Evolutionary conservation across 345 rosid genomes (phyloP), one percentile per base, ranked within the genome.

Genomic region (Salix exigua): DNA sequence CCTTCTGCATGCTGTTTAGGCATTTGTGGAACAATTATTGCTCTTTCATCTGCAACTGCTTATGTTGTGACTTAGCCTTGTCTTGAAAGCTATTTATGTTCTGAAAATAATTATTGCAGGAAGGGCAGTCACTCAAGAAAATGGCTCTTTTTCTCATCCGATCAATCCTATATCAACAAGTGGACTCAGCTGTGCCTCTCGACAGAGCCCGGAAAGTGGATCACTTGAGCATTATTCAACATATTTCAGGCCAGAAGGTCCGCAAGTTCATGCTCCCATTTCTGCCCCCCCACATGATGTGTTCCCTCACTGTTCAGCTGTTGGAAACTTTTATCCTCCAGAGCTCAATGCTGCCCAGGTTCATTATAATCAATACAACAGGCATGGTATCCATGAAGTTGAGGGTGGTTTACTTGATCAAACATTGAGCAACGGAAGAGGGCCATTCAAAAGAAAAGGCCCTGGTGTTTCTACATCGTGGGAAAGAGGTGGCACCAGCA

Each of bases 381-480:
- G 78, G 58, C 55, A 48, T 25, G 33, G 25, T 58, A 62, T 70
- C 19, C 70, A 69, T 65, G 77, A 75, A 55, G 61, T 68, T 78
- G 74, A 75, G 53, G 81, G 76, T 64, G 75, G 76, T 65, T 48
- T 40, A 1, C 50, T 69, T 38, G 80, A 75, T 78, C 70, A 63
- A 70, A 11, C 73, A 31, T 16, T 66, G 53, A 77, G 40, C 19
- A 28, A 50, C 25, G 66, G 70, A 70, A 78, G 84, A 78, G 82
- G 79, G 35, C 73, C 67, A 10, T 23, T 42, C 26, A 84, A 84
- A 73, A 78, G 82, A 67, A 81, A 75, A 78, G 55, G 77, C 46
- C 73, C 76, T 37, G 42, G 60, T 58, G 21, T 68, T 37, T 44
- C 76, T 55, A 35, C 68, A 60, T 44, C 48, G 2, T 60, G 65